Evolutionary conservation across 352 stramenopile species (phyloP), one percentile per base, ranked within the genome.

Genomic region (Thraustotheca clavata): DNA sequence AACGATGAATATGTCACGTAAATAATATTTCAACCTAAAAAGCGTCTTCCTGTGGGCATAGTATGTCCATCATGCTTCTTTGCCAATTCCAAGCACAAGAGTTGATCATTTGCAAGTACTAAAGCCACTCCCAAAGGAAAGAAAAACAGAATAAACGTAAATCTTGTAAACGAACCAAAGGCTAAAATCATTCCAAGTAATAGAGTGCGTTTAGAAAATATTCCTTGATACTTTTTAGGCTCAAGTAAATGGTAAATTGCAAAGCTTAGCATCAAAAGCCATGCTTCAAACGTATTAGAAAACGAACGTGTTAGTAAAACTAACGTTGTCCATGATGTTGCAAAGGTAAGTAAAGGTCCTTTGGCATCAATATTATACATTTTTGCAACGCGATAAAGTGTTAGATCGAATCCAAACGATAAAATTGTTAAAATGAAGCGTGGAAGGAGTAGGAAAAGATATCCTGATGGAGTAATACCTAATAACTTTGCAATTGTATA

Each of bases 91-190:
- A 63, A 35, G 4, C 33, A 16, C 0, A 82, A 35, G 12, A 79
- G 55, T 1, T 60, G 60, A 52, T 91, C 79, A 52, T 89, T 80
- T 5, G 73, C 71, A 12, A 72, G 74, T 7, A 85, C 74, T 11
- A 92, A 73, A 46, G 89, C 76, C 33, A 92, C 6, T 4, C 79
- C 81, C 36, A 92, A 43, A 0, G 83, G 80, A 34, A 89, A 73
- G 71, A 90, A 92, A 71, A 93, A 95, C 47, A 86, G 69, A 14
- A 76, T 68, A 65, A 94, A 95, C 8, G 83, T 91, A 70, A 95
- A 90, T 20, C 85, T 72, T 27, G 77, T 87, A 67, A 93, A 95
- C 49, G 89, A 75, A 31, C 80, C 86, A 6, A 88, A 1, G 0
- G 80, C 83, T 22, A 89, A 66, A n/a, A 89, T 68, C 60, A 65